Evolutionary conservation across 2,329 filamentous ascomycete species (phyloP).

Genomic region (Epicoccum sorghinum): DNA sequence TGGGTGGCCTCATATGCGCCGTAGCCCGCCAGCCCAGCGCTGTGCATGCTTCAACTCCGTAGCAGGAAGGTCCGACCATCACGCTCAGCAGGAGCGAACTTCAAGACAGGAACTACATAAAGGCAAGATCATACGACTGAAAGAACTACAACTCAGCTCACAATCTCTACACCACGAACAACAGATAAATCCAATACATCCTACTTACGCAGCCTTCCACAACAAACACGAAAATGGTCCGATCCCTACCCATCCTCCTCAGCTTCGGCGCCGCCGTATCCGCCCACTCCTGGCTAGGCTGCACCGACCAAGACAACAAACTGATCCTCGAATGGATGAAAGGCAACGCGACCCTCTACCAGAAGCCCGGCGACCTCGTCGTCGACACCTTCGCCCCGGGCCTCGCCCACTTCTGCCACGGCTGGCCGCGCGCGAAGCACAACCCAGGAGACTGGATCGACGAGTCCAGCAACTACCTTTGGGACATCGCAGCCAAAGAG

Average conservation of each 20-base stretch:
- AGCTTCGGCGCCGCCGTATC: conserved; percentile 11
- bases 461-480: conserved; percentile 27
- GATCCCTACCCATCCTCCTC: conserved; percentile 1
- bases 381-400: conserved; percentile 24
- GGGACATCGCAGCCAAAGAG: conserved; percentile 10
- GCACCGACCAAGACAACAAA: conserved; percentile 33
- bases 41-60: conserved; percentile 7
- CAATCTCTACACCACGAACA: background rate
- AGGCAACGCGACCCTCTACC: conserved; percentile 20
- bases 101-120: background rate
- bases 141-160: background rate
- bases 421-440: conserved; percentile 30
- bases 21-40: background rate
- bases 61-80: conserved; percentile 9
- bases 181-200: too few relatives aligned
- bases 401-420: conserved; percentile 28
- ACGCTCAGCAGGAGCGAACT: background rate
- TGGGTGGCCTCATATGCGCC: background rate
- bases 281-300: conserved; percentile 36
- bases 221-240: conserved; percentile 2
- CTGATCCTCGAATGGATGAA: conserved; percentile 29
- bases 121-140: background rate
- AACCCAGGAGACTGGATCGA: conserved; percentile 34
- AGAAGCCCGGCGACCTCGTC: conserved; percentile 10
- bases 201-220: background rate